These are phyloP conservation scores for Hygrocybe punicea DNA, from an alignment of 768 basidiomycete species.

Conservation along the genomic window DNA sequence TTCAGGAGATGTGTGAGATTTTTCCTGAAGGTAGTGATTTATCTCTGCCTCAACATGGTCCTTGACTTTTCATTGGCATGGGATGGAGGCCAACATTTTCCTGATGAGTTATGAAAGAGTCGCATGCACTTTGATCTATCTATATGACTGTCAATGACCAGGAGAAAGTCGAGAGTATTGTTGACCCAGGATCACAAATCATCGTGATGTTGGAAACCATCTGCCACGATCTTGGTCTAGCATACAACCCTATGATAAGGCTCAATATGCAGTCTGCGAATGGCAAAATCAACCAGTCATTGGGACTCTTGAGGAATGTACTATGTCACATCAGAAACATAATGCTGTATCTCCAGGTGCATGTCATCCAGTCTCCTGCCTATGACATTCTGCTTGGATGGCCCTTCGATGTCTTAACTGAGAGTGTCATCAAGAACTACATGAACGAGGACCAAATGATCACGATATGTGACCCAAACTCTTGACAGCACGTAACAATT, in stretches of 20 bases:
- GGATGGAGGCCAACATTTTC: slow-evolving; percentile 16
- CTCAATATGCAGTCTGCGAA: too few relatives aligned
- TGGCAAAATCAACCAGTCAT: too few relatives aligned
- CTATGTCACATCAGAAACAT: too few relatives aligned
- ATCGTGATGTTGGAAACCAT: too few relatives aligned
- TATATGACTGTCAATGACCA: slow-evolving; percentile 18
- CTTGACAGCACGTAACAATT: slow-evolving; percentile 1
- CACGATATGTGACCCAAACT: slow-evolving; percentile 22
- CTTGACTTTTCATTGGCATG: slow-evolving; percentile 11
- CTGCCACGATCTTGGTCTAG: too few relatives aligned
- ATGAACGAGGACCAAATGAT: slow-evolving; percentile 14
- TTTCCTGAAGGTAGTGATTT: slow-evolving; percentile 9
- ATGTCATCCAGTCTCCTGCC: too few relatives aligned
- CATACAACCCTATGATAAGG: too few relatives aligned
- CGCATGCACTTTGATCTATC: slow-evolving; percentile 17
- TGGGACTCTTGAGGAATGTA: too few relatives aligned
- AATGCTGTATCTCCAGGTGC: too few relatives aligned
- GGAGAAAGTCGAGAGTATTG: slow-evolving; percentile 18
- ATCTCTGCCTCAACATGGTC: slow-evolving; percentile 18
- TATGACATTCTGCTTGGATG: too few relatives aligned
- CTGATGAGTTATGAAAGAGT: slow-evolving; percentile 23
- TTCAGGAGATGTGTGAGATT: slow-evolving; percentile 17
- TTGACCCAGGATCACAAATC: too few relatives aligned
- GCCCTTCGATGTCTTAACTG: slow-evolving; percentile 16
- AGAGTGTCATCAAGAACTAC: slow-evolving; percentile 11